phyloP scores from a whole-genome alignment of 371 early-diverging fungal species.

The Mortierella sp. region DNA sequence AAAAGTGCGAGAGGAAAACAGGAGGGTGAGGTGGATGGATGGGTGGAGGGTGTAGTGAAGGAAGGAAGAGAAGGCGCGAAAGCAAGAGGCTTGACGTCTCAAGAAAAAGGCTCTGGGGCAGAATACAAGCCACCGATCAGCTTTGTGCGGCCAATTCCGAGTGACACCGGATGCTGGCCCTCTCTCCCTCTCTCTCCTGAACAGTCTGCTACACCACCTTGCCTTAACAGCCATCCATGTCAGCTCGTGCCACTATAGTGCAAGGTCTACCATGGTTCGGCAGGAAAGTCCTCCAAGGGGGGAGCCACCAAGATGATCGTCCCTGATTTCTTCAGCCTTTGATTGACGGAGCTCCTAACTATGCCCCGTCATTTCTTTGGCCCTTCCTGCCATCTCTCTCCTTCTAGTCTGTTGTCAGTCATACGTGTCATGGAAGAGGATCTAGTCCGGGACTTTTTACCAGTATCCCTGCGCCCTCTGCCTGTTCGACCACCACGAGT shows the following conservation, averaged over 20 bases:
- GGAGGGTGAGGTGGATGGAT: not conserved
- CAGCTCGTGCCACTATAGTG: no score
- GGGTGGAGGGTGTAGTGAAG: not conserved
- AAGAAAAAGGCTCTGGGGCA: no score
- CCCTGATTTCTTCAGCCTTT: not conserved
- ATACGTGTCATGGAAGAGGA: not conserved
- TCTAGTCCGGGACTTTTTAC: not conserved
- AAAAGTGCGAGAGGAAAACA: not conserved
- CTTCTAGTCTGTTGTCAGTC: not conserved
- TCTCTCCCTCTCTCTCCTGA: no score
- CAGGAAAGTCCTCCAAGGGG: not conserved
- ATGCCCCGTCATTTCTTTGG: constrained; percentile 14
- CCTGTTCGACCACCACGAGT: no score
- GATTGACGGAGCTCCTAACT: constrained; percentile 2
- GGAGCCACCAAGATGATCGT: not conserved
- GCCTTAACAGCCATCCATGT: constrained; percentile 3
- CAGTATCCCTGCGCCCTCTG: no score
- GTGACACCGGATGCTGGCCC: no score
- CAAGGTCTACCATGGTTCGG: not conserved
- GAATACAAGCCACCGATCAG: no score
- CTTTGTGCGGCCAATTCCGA: no score
- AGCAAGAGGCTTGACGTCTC: no score
- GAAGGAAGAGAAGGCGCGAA: not conserved
- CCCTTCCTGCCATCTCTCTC: constrained; percentile 1
- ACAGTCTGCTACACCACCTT: no score